Base-by-base conservation (phyloP, 495 filamentous ascomycete species). In the Delitschia confertaspora region DNA sequence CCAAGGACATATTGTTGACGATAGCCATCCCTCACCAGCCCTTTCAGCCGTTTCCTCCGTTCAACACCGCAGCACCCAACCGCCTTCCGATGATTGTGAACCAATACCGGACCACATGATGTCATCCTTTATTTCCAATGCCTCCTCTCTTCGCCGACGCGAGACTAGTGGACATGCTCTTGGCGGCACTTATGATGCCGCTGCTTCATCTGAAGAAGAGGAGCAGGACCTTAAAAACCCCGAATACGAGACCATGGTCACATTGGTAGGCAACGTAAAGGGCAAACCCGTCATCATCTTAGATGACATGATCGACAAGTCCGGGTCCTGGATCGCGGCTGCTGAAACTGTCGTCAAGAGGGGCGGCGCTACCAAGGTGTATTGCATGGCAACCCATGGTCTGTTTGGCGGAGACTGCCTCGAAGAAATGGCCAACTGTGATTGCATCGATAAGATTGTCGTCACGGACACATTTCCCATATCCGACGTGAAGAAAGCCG, bases 271-370 rank as follows among this genome's bases (percentile, higher is more conserved):
- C 45, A 85, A 96, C 50, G 91, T 98, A 39, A 78, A 76, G 53
- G 78, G 82, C 61, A 76, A 80, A 41, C 76, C 84, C 2, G 91
- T 95, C 26, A 81, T 98, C 62, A 83, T 98, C 47, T 82, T 98
- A 35, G 91, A 98, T 67, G 91, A 98, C 64, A 94, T 98, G 84
- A 95, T 98, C 54, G 91, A 98, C 68, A 94, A 93, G 63, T 78
- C 85, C 20, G 86, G 85, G 16, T 93, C 85, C 14, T 98, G 91
- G 91, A 91, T 96, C 54, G 91, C 89, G 6, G 91, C 91, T n/a
- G 91, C 91, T 7, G 91, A 98, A 68, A 95, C 89, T 6, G 88
- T 95, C 1, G 83, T 93, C 40, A 94, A 95, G 72, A 73, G 85
- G 48, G 91, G 88, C 51, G 78, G 76, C 33, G 91, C 93, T 4